Evolutionary conservation across 345 rosid species (phyloP).

Genomic region (Toxicodendron radicans): DNA sequence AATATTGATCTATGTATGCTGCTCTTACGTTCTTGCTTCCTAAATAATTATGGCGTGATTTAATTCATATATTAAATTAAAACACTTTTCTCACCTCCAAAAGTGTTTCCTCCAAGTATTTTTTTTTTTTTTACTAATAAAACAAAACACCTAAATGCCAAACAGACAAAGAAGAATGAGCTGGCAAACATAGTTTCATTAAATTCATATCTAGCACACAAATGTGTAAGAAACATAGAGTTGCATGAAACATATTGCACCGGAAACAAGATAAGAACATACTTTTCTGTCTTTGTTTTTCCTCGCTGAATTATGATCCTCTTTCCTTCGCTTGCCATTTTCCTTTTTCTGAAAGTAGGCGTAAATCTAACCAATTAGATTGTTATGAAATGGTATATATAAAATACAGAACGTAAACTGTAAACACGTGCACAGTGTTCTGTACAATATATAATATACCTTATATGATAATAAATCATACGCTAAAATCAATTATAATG

Average conservation of each 20-base stretch:
- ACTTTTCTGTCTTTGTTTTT: slow-evolving; percentile 84
- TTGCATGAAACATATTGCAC: neutral
- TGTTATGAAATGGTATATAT: neutral
- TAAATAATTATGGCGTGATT: neutral
- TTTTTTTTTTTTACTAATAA: neutral
- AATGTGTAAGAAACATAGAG: neutral
- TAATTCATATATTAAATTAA: neutral
- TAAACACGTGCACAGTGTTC: neutral
- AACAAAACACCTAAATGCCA: neutral
- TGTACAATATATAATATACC: neutral
- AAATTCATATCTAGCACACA: neutral
- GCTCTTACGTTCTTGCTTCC: neutral
- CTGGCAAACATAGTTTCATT: neutral
- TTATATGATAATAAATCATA: neutral
- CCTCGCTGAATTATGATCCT: slow-evolving; percentile 66
- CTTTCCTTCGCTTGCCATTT: slow-evolving; percentile 79
- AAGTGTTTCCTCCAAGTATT: neutral
- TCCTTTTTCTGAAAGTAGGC: slow-evolving; percentile 66
- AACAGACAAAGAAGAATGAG: neutral
- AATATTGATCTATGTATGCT: neutral
- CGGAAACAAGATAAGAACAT: slow-evolving; percentile 16
- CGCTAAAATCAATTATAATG: neutral
- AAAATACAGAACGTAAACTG: neutral
- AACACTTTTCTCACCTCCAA: too few species aligned
- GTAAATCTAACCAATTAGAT: slow-evolving; percentile 12